phyloP scores from a whole-genome alignment of 306 rosid genomes.

The Sicyos edulis region DNA sequence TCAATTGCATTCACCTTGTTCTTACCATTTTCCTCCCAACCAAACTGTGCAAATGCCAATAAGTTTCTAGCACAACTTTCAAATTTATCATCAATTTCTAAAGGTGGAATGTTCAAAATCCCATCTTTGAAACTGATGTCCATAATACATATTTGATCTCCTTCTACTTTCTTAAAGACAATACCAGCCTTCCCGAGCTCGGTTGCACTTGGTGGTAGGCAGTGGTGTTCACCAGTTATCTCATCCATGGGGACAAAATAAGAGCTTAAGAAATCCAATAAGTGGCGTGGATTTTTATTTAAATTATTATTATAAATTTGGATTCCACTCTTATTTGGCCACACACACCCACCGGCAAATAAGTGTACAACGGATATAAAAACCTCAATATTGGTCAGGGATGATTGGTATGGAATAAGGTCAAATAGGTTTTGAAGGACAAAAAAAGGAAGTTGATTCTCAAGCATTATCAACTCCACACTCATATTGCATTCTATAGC shows the following conservation, averaged over 20 bases:
- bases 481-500: not conserved
- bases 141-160: not conserved
- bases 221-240: not conserved
- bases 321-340: not conserved
- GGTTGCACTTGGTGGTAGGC: not conserved
- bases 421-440: conserved; percentile 38
- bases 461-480: conserved; percentile 51
- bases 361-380: not conserved
- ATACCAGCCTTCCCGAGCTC: not conserved
- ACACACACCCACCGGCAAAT: not conserved
- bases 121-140: not conserved
- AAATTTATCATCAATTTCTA: not conserved
- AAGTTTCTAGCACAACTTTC: not conserved
- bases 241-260: not conserved
- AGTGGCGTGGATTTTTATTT: too few relatives aligned
- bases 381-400: conserved; percentile 62
- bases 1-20: not conserved
- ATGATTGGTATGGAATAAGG: not conserved
- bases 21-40: too few relatives aligned
- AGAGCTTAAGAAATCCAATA: too few relatives aligned
- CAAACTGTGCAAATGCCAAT: not conserved
- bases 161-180: not conserved
- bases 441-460: conserved; percentile 63
- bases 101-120: not conserved
- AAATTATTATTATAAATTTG: too few relatives aligned